A percentile compares a stretch with the other conserved stretches of the same genome.
phyloP scores from a whole-genome alignment of 345 rosid species.

The Cardamine chenopodiifolia region DNA sequence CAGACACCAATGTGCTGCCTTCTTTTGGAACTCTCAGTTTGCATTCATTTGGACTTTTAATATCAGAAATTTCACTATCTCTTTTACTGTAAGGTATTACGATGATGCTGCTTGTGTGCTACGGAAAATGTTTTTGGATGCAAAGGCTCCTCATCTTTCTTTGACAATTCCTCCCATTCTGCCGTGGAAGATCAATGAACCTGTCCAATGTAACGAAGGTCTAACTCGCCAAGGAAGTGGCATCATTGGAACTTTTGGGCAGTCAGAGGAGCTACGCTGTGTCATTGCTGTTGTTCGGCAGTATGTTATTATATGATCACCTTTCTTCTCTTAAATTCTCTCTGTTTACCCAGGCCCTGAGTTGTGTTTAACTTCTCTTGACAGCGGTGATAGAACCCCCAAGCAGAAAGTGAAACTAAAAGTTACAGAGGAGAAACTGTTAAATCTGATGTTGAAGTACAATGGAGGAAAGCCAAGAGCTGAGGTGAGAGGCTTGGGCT shows the following conservation, averaged over 20 bases:
- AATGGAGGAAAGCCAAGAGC: constrained; percentile 93
- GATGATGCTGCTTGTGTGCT: constrained; percentile 98
- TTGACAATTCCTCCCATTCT: constrained; percentile 83
- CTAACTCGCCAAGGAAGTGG: constrained; percentile 99
- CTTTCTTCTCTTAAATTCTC: background rate
- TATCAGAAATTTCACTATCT: constrained; percentile 25
- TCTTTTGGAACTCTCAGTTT: background rate
- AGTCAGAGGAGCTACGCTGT: constrained; percentile 96
- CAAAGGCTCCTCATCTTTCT: constrained; percentile 98
- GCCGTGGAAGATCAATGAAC: constrained; percentile 95
- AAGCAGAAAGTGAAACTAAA: constrained; percentile 98
- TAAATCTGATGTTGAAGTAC: constrained; percentile 95
- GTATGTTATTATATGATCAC: constrained; percentile 54
- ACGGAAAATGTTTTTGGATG: constrained; percentile 95
- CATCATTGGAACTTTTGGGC: constrained; percentile 87
- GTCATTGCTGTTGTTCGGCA: constrained; percentile 95
- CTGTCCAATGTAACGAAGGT: constrained; percentile 75
- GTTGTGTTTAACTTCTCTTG: constrained; percentile 25
- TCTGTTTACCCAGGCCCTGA: constrained; percentile 18
- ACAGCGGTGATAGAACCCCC: constrained; percentile 99
- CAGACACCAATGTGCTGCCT: background rate
- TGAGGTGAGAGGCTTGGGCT: constrained; percentile 58
- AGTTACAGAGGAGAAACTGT: constrained; percentile 94
- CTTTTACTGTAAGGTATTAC: constrained; percentile 64
- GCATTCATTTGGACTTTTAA: background rate